Evolutionary conservation across 2,329 filamentous ascomycete species (phyloP).

Genomic region (Diaporthe amygdali): DNA sequence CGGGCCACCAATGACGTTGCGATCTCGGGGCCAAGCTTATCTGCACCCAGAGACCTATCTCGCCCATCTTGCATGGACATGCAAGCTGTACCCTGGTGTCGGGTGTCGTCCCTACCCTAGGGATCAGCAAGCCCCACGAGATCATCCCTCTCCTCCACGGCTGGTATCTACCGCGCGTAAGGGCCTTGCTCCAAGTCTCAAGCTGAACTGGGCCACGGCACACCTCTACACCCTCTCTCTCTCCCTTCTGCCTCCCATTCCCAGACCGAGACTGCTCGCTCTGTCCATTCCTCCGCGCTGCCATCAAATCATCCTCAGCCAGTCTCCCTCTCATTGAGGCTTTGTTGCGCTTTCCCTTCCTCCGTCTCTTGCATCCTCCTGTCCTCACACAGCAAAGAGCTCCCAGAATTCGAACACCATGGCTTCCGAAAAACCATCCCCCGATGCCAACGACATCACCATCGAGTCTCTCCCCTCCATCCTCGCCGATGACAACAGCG

Average conservation of each 20-base stretch:
- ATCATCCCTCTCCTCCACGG: not conserved
- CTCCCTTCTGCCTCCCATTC: not conserved
- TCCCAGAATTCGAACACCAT: constrained; percentile 28
- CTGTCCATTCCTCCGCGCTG: not conserved
- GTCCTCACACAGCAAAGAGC: not conserved
- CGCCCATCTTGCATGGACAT: not conserved
- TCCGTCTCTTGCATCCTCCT: not conserved
- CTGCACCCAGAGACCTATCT: not conserved
- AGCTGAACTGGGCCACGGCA: not conserved
- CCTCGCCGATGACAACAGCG: constrained; percentile 73
- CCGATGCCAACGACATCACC: constrained; percentile 49
- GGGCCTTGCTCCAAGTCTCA: not conserved
- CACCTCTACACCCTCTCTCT: not conserved
- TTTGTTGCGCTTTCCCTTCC: not conserved
- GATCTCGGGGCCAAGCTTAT: constrained; percentile 8
- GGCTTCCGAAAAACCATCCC: constrained; percentile 29
- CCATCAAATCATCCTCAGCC: not conserved
- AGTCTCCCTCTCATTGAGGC: not conserved
- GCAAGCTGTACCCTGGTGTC: not conserved
- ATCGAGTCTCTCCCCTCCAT: constrained; percentile 68
- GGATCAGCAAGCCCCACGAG: constrained; percentile 11
- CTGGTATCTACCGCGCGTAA: not conserved
- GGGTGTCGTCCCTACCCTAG: not conserved
- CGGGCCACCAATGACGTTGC: constrained; percentile 5
- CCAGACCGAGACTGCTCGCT: not conserved